A percentile compares a stretch with the other conserved stretches of the same genome.
Evolutionary conservation across 768 basidiomycete genomes (phyloP).

Genomic region (Boletus barrowsii): DNA sequence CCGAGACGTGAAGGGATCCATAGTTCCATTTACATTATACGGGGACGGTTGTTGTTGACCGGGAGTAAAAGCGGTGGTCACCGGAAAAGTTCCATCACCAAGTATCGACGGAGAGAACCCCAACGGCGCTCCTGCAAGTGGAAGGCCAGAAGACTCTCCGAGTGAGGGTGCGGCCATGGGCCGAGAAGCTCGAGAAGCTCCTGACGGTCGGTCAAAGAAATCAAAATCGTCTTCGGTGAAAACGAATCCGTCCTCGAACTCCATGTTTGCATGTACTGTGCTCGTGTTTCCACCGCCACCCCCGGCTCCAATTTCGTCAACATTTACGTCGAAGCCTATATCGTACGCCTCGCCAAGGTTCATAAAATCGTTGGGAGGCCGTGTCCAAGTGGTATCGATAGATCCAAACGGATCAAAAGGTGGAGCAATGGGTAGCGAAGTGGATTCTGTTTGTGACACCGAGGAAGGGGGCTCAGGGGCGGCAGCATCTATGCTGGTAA

Average conservation of each 20-base stretch:
- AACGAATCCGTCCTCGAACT: constrained; percentile 57
- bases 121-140: constrained; percentile 33
- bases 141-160: constrained; percentile 25
- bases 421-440: constrained; percentile 19
- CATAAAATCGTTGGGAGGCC: constrained; percentile 36
- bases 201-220: constrained; percentile 70
- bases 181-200: constrained; percentile 20
- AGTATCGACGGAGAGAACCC: constrained; percentile 34
- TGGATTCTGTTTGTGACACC: constrained; percentile 15
- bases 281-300: constrained; percentile 23
- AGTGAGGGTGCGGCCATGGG: constrained; percentile 15
- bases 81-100: constrained; percentile 27
- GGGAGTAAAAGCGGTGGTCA: constrained; percentile 18
- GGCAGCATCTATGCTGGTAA: constrained; percentile 20
- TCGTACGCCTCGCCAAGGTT: constrained; percentile 35
- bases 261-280: constrained; percentile 35
- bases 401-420: constrained; percentile 45
- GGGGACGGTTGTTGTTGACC: constrained; percentile 29
- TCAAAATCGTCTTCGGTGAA: constrained; percentile 84
- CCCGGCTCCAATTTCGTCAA: constrained; percentile 34
- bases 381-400: constrained; percentile 41
- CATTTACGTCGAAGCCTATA: constrained; percentile 49
- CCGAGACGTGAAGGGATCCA: constrained; percentile 20
- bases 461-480: constrained; percentile 12
- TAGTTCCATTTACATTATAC: constrained; percentile 27